Conservation (phyloP, 768 basidiomycete species). For the Termitomyces titanicus region DNA sequence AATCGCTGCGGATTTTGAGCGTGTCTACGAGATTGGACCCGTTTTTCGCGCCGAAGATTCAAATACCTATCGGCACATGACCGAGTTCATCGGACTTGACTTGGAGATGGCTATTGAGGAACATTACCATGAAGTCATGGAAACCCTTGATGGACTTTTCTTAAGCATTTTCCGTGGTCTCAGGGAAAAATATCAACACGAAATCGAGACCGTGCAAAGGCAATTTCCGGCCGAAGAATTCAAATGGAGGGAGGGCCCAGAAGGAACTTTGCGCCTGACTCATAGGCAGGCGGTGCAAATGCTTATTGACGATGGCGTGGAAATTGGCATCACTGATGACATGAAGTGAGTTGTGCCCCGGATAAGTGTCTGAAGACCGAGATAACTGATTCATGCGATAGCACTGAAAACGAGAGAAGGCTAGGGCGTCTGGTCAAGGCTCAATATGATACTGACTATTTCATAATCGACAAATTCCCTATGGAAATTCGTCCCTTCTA, state of each 20-base stretch:
- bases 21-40: constrained; percentile 95
- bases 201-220: constrained; percentile 76
- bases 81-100: constrained; percentile 98
- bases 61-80: constrained; percentile 96
- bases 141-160: constrained; percentile 85
- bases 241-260: constrained; percentile 87
- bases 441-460: constrained; percentile 98
- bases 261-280: constrained; percentile 81
- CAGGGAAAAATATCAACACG: constrained; percentile 68
- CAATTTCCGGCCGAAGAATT: constrained; percentile 98
- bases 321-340: constrained; percentile 78
- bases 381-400: constrained; percentile 25
- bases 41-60: constrained; percentile 98
- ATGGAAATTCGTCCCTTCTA: constrained; percentile 95
- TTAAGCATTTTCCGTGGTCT: constrained; percentile 84
- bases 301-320: constrained; percentile 82
- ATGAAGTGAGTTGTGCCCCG: constrained; percentile 59
- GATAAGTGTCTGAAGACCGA: constrained; percentile 3
- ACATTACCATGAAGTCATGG: constrained; percentile 97
- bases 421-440: constrained; percentile 86
- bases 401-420: constrained; percentile 94
- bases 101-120: constrained; percentile 98
- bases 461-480: constrained; percentile 99
- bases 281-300: constrained; percentile 88
- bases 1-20: constrained; percentile 96